Evolutionary conservation across 495 filamentous ascomycete species (phyloP).

Genomic region (Margaritispora aquatica): DNA sequence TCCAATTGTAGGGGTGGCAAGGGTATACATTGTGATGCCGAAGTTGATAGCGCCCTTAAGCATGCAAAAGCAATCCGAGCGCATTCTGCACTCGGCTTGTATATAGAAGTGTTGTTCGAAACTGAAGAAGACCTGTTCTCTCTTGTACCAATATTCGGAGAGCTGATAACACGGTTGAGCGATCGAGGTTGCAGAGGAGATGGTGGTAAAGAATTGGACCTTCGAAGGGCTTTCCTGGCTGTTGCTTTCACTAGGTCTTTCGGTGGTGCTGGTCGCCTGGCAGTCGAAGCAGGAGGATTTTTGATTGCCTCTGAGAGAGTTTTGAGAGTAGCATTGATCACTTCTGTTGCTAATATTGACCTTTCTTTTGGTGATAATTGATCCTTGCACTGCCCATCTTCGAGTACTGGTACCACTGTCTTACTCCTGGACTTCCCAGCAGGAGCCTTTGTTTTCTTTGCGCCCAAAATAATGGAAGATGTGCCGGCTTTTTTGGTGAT

Average conservation of each 20-base stretch:
- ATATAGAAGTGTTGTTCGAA: constrained; percentile 27
- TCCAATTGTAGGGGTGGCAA: constrained; percentile 71
- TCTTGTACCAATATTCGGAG: constrained; percentile 28
- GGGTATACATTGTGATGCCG: constrained; percentile 31
- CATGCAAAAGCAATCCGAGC: constrained; percentile 66
- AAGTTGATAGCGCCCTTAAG: constrained; percentile 52
- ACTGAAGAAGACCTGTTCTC: constrained; percentile 30
- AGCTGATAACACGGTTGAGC: constrained; percentile 44
- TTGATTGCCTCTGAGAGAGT: constrained; percentile 69
- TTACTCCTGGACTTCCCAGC: constrained; percentile 31
- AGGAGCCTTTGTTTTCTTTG: constrained; percentile 29
- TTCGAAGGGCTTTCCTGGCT: constrained; percentile 31
- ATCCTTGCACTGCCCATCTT: constrained; percentile 18
- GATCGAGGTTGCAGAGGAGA: constrained; percentile 46
- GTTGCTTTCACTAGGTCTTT: constrained; percentile 30
- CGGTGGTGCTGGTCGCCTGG: constrained; percentile 21
- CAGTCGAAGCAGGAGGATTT: constrained; percentile 20
- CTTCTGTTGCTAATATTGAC: constrained; percentile 69
- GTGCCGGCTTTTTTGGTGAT: constrained; percentile 2
- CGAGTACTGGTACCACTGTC: constrained; percentile 8
- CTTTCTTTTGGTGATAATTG: constrained; percentile 53
- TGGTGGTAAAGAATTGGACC: constrained; percentile 41
- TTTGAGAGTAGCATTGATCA: constrained; percentile 73
- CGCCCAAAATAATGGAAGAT: not conserved
- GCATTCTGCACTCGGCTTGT: constrained; percentile 60